A percentile compares a stretch with the other conserved stretches of the same genome.
Evolutionary conservation across 1,139 yeast genomes (phyloP).

Genomic region (Geotrichum citri-aurantii): DNA sequence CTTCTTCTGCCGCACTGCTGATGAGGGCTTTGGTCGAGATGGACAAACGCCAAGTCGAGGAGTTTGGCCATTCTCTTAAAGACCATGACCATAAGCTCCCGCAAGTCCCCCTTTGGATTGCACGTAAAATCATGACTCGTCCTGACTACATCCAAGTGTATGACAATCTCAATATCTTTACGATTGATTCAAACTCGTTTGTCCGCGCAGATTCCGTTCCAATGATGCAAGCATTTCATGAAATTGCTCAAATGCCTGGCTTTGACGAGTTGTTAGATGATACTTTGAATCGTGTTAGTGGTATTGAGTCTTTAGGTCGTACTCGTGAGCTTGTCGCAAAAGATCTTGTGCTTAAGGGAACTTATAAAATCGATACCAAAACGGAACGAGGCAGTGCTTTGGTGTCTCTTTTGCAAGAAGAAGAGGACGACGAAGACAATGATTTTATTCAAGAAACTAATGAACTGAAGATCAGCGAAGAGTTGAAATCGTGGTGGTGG

Average conservation of each 20-base stretch:
- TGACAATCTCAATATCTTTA: slow-evolving; percentile 71
- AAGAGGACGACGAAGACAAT: slow-evolving; percentile 20
- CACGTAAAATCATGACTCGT: slow-evolving; percentile 79
- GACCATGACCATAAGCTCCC: slow-evolving; percentile 53
- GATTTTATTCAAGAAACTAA: slow-evolving; percentile 13
- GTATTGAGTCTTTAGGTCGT: slow-evolving; percentile 72
- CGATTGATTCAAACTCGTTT: slow-evolving; percentile 63
- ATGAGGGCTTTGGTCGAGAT: slow-evolving; percentile 67
- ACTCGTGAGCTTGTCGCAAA: slow-evolving; percentile 74
- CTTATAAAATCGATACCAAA: slow-evolving; percentile 24
- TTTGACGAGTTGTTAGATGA: slow-evolving; percentile 65
- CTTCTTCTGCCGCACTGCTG: slow-evolving; percentile 69
- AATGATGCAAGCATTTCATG: slow-evolving; percentile 86
- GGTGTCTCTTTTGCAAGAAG: slow-evolving; percentile 13
- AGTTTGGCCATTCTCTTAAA: slow-evolving; percentile 25
- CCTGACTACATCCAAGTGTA: slow-evolving; percentile 72
- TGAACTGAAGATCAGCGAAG: slow-evolving; percentile 14
- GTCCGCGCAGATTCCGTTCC: slow-evolving; percentile 81
- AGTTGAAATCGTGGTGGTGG: slow-evolving; percentile 18
- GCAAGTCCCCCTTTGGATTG: slow-evolving; percentile 74
- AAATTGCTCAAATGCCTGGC: slow-evolving; percentile 65
- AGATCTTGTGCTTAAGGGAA: slow-evolving; percentile 55
- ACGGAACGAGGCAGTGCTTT: slow-evolving; percentile 11
- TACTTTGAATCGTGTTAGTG: slow-evolving; percentile 66
- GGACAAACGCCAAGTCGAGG: slow-evolving; percentile 41